Base-by-base conservation (phyloP, 139 green algal genomes). In the Auxenochlorella pyrenoidosa region DNA sequence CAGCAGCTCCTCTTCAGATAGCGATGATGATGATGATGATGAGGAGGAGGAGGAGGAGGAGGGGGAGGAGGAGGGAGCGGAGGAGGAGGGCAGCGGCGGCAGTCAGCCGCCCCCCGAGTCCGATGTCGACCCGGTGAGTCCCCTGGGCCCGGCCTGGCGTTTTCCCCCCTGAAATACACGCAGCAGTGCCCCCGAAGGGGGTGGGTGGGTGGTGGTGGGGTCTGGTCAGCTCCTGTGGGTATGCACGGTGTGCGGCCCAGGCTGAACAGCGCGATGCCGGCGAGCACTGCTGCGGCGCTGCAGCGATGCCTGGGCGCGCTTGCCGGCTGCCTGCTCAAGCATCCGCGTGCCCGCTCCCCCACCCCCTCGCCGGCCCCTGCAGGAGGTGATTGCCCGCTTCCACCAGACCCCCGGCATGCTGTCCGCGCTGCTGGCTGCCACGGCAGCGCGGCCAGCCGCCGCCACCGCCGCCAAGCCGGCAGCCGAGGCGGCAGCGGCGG, bases 331-430 rank as follows among this genome's bases (percentile, higher is more conserved):
- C 60, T 68, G 60, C 60, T 28, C 60, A 68, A 28, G 22, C 63
- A 4, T 36, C 63, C 59, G 4, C 24, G 59, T 68, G 12, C 5
- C 40, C n/a, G 40, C 38, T 40, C 30, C 40, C 21, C 72, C 34
- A 13, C 40, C 36, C n/a, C n/a, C n/a, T 63, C 16, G 12, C 54
- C 54, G 10, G 16, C n/a, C 13, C 16, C 2, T 76, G 41, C 80
- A 85, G 80, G 80, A 76, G 41, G 43, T 75, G 13, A 59, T 75
- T 5, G 60, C 60, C 0, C 80, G 63, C 40, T 85, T 85, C 41
- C 38, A 85, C 38, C 36, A 75, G 36, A 60, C 60, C 2, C 80
- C 80, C 41, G 80, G 38, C 80, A 76, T 85, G 38, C 80, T 85
- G 40, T 15, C 80, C 0, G 34, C 44, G 63, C 80, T 85, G 80